A percentile compares a stretch with the other conserved stretches of the same genome.
Evolutionary conservation across 2,329 filamentous ascomycete genomes (phyloP).

Genomic region (Simplicillium sp.): DNA sequence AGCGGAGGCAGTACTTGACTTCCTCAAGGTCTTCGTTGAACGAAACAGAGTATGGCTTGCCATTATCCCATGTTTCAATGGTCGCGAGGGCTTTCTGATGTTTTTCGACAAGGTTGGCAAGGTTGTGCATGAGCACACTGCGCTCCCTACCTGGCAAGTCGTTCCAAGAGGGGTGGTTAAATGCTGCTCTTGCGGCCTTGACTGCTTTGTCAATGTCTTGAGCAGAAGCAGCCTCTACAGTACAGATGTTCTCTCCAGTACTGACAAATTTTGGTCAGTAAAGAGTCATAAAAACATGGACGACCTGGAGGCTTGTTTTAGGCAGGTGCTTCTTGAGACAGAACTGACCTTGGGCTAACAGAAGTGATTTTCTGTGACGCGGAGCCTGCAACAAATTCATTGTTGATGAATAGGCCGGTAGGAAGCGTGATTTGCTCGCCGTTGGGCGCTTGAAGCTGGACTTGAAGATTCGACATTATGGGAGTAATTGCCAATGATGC

Average conservation of each 20-base stretch:
- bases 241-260: constrained; percentile 20
- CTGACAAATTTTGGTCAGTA: constrained; percentile 8
- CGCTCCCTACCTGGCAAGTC: constrained; percentile 57
- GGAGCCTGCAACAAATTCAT: constrained; percentile 58
- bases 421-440: constrained; percentile 58
- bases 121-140: constrained; percentile 58
- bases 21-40: constrained; percentile 54
- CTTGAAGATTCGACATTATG: constrained; percentile 8
- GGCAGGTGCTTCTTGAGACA: not conserved
- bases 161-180: constrained; percentile 60
- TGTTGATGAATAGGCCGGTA: constrained; percentile 68
- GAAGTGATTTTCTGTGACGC: constrained; percentile 45
- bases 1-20: constrained; percentile 43
- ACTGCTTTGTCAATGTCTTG: constrained; percentile 24
- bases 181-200: constrained; percentile 50
- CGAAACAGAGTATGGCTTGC: constrained; percentile 54
- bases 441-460: constrained; percentile 36
- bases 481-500: not conserved
- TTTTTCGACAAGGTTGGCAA: constrained; percentile 60
- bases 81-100: constrained; percentile 41
- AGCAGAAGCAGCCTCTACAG: constrained; percentile 18
- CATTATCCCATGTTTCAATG: constrained; percentile 76
- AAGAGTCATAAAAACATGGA: too few species aligned
- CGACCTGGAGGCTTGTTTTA: too few species aligned
- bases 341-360: constrained; percentile 41